These are phyloP conservation scores for Nemania diffusa DNA, from an alignment of 2,329 filamentous ascomycete genomes.

Conservation along the genomic window DNA sequence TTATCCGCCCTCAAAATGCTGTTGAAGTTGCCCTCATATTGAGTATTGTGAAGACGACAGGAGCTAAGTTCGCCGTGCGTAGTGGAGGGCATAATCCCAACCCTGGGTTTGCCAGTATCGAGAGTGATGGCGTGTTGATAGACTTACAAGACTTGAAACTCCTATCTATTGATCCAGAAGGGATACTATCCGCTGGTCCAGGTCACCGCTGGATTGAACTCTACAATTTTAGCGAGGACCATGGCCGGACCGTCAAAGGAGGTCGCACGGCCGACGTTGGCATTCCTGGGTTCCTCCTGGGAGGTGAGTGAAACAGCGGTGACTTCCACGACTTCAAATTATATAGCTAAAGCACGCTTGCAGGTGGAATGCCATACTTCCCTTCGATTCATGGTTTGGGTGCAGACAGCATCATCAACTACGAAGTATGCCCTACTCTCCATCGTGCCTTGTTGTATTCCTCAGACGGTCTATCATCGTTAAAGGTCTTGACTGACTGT, in stretches of 20 bases:
- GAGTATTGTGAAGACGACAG: neutral
- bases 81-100: slow-evolving; percentile 37
- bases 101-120: slow-evolving; percentile 33
- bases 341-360: slow-evolving; percentile 21
- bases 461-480: no score
- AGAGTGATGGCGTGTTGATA: slow-evolving; percentile 35
- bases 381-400: slow-evolving; percentile 36
- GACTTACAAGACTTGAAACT: slow-evolving; percentile 33
- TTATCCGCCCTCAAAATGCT: neutral
- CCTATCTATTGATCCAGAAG: slow-evolving; percentile 9
- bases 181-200: slow-evolving; percentile 14
- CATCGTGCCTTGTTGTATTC: no score
- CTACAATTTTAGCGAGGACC: slow-evolving; percentile 34
- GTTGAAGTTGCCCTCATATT: neutral
- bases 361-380: slow-evolving; percentile 37
- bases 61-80: slow-evolving; percentile 34
- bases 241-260: slow-evolving; percentile 27
- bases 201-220: slow-evolving; percentile 34
- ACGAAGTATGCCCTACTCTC: slow-evolving; percentile 26
- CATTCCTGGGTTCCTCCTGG: slow-evolving; percentile 36
- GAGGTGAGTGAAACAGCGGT: no score
- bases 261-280: slow-evolving; percentile 36
- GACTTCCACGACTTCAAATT: no score
- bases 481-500: neutral
- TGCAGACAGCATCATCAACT: slow-evolving; percentile 36